Evolutionary conservation across 1,139 yeast species (phyloP).

Genomic region (Yamadazyma blattariae): DNA sequence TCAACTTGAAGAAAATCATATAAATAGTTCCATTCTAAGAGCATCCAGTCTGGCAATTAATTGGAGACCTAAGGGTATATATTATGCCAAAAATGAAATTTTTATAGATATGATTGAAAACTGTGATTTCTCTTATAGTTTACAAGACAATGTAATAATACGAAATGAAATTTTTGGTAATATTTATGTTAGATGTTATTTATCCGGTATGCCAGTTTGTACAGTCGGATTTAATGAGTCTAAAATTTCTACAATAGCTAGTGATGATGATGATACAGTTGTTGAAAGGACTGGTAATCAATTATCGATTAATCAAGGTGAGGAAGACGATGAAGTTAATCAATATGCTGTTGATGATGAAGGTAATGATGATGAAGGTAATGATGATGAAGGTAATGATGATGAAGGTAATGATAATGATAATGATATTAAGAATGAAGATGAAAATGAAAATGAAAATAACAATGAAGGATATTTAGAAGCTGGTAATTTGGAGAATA

Average conservation of each 20-base stretch:
- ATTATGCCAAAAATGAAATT: slow-evolving; percentile 46
- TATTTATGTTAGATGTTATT: slow-evolving; percentile 38
- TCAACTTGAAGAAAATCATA: slow-evolving; percentile 23
- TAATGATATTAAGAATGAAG: slow-evolving; percentile 4
- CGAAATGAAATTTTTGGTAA: slow-evolving; percentile 37
- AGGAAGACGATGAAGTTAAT: not conserved
- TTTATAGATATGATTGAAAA: slow-evolving; percentile 42
- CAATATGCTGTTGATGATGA: not conserved
- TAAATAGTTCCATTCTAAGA: slow-evolving; percentile 60
- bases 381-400: slow-evolving; percentile 7
- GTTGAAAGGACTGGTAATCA: slow-evolving; percentile 3
- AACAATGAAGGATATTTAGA: slow-evolving; percentile 2
- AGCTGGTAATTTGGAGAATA: too few relatives aligned
- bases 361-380: slow-evolving; percentile 4
- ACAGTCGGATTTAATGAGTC: slow-evolving; percentile 42
- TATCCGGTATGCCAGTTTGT: slow-evolving; percentile 49
- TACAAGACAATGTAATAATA: slow-evolving; percentile 25
- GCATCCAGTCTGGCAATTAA: slow-evolving; percentile 42
- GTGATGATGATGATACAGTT: slow-evolving; percentile 14
- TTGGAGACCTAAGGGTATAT: slow-evolving; percentile 50
- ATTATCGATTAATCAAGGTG: slow-evolving; percentile 8
- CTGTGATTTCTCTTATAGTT: slow-evolving; percentile 39
- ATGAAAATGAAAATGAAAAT: slow-evolving; percentile 3
- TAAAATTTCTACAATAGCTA: slow-evolving; percentile 24
- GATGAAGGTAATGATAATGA: slow-evolving; percentile 5